These are phyloP conservation scores for Pisolithus tinctorius DNA, from an alignment of 768 basidiomycete genomes.

Conservation along the genomic window DNA sequence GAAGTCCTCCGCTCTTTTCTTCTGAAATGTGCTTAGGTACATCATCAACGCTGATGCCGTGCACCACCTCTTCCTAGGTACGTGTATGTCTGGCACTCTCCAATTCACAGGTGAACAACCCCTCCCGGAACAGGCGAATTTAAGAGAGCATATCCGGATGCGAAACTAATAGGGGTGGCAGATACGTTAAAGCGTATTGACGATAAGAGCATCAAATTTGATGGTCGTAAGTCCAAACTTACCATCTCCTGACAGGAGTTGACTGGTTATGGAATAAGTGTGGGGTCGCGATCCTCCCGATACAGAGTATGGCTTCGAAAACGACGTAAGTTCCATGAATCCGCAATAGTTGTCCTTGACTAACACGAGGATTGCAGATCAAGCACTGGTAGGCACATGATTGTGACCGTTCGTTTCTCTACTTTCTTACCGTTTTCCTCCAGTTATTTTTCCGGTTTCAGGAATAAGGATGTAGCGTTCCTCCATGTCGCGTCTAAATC, in stretches of 20 bases:
- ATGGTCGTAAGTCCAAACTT: constrained; percentile 46
- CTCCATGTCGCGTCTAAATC: constrained; percentile 66
- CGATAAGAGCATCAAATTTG: constrained; percentile 48
- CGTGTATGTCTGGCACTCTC: constrained; percentile 8
- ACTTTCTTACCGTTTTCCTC: background rate
- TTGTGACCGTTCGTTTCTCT: background rate
- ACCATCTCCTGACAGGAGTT: background rate
- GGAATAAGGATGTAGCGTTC: constrained; percentile 80
- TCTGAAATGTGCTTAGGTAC: constrained; percentile 31
- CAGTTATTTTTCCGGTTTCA: constrained; percentile 65
- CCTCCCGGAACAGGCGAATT: constrained; percentile 40
- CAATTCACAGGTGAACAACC: constrained; percentile 19
- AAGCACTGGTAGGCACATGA: constrained; percentile 38
- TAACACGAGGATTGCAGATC: constrained; percentile 28
- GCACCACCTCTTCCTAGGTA: constrained; percentile 56
- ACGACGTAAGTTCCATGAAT: constrained; percentile 38
- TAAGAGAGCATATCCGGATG: constrained; percentile 63
- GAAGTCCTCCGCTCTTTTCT: background rate
- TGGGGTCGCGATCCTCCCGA: constrained; percentile 59
- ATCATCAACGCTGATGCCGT: constrained; percentile 53
- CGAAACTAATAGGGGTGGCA: constrained; percentile 64
- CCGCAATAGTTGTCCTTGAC: background rate
- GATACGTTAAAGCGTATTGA: constrained; percentile 45
- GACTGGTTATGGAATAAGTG: constrained; percentile 22
- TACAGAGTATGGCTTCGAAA: constrained; percentile 74